Conservation (phyloP, 192 early-diverging fungal species). For the Pilaira anomala region DNA sequence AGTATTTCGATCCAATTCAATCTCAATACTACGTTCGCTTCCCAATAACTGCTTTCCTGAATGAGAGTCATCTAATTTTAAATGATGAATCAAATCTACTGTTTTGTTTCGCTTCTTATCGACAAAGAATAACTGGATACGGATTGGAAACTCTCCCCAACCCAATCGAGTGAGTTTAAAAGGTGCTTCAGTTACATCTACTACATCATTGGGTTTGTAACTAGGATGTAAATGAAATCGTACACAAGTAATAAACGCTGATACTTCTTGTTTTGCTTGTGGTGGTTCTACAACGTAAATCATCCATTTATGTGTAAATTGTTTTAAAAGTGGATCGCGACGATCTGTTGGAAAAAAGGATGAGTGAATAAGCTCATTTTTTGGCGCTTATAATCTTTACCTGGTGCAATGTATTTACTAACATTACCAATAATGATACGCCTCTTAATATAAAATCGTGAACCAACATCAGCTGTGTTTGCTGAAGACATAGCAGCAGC, state of each 20-base stretch:
- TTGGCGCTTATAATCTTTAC: too few species aligned
- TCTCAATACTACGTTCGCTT: conserved; percentile 69
- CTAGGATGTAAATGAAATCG: conserved; percentile 88
- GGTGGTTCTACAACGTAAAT: conserved; percentile 73
- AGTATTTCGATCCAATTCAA: conserved; percentile 84
- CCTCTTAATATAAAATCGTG: conserved; percentile 70
- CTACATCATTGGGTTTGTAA: conserved; percentile 85
- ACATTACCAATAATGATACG: conserved; percentile 71
- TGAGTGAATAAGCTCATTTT: neutral
- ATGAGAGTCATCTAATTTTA: conserved; percentile 73
- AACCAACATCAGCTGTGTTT: conserved; percentile 44
- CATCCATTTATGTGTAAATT: conserved; percentile 88
- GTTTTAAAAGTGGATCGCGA: conserved; percentile 51
- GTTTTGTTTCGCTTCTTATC: conserved; percentile 78
- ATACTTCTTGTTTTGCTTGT: conserved; percentile 41
- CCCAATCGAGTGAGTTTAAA: conserved; percentile 87
- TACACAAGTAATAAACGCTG: conserved; percentile 72
- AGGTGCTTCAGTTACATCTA: conserved; percentile 72
- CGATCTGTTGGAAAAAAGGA: conserved; percentile 34
- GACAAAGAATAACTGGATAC: conserved; percentile 76
- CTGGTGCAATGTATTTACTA: conserved; percentile 62
- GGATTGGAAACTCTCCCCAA: conserved; percentile 93
- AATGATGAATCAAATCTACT: conserved; percentile 75
- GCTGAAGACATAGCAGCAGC: conserved; percentile 13
- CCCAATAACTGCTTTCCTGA: conserved; percentile 71